Percentiles rank a stretch among this genome's conserved stretches.
Evolutionary conservation across 306 rosid species (phyloP).

Genomic region (Rubus parviflorus): DNA sequence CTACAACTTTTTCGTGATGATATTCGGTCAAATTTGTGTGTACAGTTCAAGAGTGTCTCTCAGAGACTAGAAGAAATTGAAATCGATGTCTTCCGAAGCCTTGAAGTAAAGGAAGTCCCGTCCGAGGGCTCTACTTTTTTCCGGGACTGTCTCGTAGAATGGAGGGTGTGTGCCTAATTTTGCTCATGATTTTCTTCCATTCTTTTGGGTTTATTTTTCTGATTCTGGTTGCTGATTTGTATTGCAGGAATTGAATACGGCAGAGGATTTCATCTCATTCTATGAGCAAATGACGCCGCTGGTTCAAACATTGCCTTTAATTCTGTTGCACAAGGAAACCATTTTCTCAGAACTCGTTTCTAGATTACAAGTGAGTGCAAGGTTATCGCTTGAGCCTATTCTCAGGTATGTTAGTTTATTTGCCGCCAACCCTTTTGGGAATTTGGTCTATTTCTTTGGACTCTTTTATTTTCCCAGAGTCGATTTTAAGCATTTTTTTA

Average conservation of each 20-base stretch:
- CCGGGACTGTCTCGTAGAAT: conserved; percentile 79
- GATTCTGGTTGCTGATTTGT: neutral
- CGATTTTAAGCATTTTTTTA: conserved; percentile 22
- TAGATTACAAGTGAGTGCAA: conserved; percentile 67
- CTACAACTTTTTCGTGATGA: neutral
- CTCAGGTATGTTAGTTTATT: conserved; percentile 51
- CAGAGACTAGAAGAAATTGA: conserved; percentile 71
- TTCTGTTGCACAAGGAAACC: conserved; percentile 71
- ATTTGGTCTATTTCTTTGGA: conserved; percentile 11
- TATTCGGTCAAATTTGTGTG: neutral
- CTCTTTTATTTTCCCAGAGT: conserved; percentile 1
- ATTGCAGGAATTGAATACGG: conserved; percentile 82
- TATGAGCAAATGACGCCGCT: conserved; percentile 67
- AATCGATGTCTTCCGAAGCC: conserved; percentile 66
- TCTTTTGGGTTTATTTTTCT: neutral
- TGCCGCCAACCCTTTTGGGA: conserved; percentile 19
- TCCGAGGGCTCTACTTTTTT: conserved; percentile 80
- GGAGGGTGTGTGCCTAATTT: conserved; percentile 60
- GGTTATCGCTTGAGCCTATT: conserved; percentile 82
- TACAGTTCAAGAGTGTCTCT: conserved; percentile 67
- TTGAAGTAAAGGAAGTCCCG: conserved; percentile 68
- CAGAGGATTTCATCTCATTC: conserved; percentile 80
- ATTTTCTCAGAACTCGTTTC: conserved; percentile 63
- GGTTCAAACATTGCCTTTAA: conserved; percentile 71
- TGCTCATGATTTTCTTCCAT: neutral